These are phyloP conservation scores for Hyphopichia khmerensis DNA, from an alignment of 1,139 yeast species.

Conservation along the genomic window DNA sequence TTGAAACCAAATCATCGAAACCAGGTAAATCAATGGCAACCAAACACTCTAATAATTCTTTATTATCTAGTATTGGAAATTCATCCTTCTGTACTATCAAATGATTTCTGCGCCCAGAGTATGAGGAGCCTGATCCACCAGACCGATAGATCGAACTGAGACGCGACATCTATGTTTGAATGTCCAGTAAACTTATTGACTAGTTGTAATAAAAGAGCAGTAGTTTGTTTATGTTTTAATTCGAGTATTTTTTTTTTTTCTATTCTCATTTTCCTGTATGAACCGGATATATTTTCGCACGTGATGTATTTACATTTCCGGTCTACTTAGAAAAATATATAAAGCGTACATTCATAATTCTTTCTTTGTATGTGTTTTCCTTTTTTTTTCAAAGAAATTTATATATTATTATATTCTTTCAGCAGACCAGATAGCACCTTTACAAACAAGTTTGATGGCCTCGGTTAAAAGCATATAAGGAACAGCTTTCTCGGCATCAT, in stretches of 20 bases:
- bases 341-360: background rate
- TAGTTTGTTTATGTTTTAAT: conserved; percentile 4
- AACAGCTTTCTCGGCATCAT: conserved; percentile 90
- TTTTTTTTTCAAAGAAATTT: background rate
- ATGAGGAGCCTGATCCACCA: conserved; percentile 16
- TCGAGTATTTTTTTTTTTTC: conserved; percentile 8
- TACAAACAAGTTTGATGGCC: conserved; percentile 77
- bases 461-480: conserved; percentile 90
- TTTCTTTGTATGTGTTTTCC: too few relatives aligned
- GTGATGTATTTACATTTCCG: background rate
- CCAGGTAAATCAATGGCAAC: conserved; percentile 64
- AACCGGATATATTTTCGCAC: background rate
- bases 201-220: background rate
- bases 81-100: conserved; percentile 22
- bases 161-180: conserved; percentile 18
- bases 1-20: conserved; percentile 59
- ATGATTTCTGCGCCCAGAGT: conserved; percentile 11
- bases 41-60: conserved; percentile 62
- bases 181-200: background rate
- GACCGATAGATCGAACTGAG: conserved; percentile 24
- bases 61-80: conserved; percentile 67
- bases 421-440: conserved; percentile 89
- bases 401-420: conserved; percentile 57
- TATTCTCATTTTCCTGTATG: conserved; percentile 2
- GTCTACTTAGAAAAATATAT: background rate